phyloP scores from a whole-genome alignment of 176 grass and related monocot species.

The Aegilops longissima region DNA sequence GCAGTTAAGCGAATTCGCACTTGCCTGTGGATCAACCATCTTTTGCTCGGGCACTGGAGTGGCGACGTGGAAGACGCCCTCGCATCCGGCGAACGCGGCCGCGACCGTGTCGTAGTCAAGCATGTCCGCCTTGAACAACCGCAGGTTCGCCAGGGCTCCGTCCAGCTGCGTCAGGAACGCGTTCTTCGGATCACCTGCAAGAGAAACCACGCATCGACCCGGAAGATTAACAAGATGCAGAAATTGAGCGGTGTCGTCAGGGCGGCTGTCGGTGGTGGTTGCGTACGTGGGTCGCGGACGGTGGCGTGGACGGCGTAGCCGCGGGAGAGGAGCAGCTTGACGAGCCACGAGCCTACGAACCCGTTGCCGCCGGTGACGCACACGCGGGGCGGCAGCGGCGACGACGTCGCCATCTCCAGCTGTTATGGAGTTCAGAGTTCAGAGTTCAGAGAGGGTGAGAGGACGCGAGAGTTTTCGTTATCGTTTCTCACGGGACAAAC shows the following conservation, averaged over 20 bases:
- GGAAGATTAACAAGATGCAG: neutral
- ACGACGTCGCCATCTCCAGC: neutral
- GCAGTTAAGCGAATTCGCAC: neutral
- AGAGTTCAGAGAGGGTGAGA: neutral
- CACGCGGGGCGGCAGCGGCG: neutral
- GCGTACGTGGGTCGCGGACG: slow-evolving; percentile 52
- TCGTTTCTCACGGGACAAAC: neutral
- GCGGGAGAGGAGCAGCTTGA: slow-evolving; percentile 56
- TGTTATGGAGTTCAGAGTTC: neutral
- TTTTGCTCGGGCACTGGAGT: slow-evolving; percentile 38
- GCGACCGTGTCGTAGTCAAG: slow-evolving; percentile 45
- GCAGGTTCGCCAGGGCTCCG: slow-evolving; percentile 40
- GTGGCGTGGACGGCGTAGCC: slow-evolving; percentile 65
- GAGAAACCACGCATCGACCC: neutral
- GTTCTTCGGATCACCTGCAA: slow-evolving; percentile 48
- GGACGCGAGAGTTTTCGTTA: neutral
- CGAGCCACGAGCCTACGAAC: slow-evolving; percentile 54
- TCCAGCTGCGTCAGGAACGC: slow-evolving; percentile 46
- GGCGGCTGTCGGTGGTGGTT: neutral
- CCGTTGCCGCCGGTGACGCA: neutral
- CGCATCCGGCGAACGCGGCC: slow-evolving; percentile 45
- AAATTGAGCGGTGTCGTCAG: neutral
- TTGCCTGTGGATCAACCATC: slow-evolving; percentile 44
- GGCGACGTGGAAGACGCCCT: slow-evolving; percentile 65
- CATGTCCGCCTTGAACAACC: slow-evolving; percentile 55